These are phyloP conservation scores for Aspergillus homomorphus DNA, from an alignment of 495 filamentous ascomycete genomes.

Conservation along the genomic window DNA sequence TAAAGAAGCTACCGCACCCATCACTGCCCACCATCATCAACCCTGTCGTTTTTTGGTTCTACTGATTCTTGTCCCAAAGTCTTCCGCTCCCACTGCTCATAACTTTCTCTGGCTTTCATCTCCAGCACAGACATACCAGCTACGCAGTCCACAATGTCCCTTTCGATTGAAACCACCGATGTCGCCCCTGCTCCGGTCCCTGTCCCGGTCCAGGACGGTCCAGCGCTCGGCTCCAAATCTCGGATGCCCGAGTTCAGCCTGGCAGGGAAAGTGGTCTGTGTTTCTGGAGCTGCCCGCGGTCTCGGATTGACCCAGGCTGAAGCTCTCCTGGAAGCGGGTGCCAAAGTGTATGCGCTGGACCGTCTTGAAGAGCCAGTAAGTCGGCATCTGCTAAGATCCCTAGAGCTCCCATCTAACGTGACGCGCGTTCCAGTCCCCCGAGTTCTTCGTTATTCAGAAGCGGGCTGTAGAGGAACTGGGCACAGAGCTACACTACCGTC, in stretches of 20 bases:
- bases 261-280: constrained; percentile 68
- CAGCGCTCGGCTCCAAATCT: constrained; percentile 38
- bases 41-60: no score
- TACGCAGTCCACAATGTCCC: constrained; percentile 31
- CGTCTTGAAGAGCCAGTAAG: constrained; percentile 46
- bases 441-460: constrained; percentile 61
- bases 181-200: constrained; percentile 23
- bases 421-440: constrained; percentile 44
- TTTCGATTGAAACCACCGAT: constrained; percentile 38
- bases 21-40: neutral
- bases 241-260: constrained; percentile 77
- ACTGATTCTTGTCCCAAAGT: neutral
- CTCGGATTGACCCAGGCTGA: constrained; percentile 76
- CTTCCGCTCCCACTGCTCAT: neutral
- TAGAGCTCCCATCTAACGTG: constrained; percentile 7
- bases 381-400: neutral
- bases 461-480: constrained; percentile 63
- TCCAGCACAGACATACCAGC: neutral
- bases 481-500: constrained; percentile 71
- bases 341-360: constrained; percentile 52
- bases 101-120: neutral
- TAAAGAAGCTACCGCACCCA: neutral
- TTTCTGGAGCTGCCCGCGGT: constrained; percentile 77
- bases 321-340: constrained; percentile 76
- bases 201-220: constrained; percentile 8